These are phyloP conservation scores for Physaria fendleri DNA, from an alignment of 345 rosid species.

Conservation along the genomic window DNA sequence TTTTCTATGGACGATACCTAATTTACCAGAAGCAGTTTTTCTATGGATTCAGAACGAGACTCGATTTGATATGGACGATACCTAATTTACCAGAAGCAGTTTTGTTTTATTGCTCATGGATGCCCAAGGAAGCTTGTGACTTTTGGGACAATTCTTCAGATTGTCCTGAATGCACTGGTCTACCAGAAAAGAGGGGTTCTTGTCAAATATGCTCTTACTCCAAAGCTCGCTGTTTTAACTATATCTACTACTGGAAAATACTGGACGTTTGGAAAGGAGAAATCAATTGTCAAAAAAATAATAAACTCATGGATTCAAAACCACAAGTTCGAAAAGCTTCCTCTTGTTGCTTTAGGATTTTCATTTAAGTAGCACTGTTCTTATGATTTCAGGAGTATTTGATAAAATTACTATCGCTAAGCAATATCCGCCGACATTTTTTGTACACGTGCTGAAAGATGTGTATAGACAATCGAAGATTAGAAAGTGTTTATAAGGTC, in stretches of 20 bases:
- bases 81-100: constrained; percentile 74
- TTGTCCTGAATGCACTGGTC: constrained; percentile 60
- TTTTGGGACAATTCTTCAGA: constrained; percentile 78
- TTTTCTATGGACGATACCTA: constrained; percentile 27
- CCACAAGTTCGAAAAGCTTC: constrained; percentile 57
- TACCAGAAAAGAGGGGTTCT: constrained; percentile 79
- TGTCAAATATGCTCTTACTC: constrained; percentile 54
- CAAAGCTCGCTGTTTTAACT: constrained; percentile 54
- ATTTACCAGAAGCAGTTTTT: constrained; percentile 8
- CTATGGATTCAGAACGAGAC: constrained; percentile 59
- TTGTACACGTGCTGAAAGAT: constrained; percentile 93
- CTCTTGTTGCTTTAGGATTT: constrained; percentile 85
- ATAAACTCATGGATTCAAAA: constrained; percentile 54
- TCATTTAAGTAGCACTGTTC: constrained; percentile 72
- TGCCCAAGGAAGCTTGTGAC: constrained; percentile 68
- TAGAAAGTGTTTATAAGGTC: constrained; percentile 39
- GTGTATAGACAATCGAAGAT: constrained; percentile 54
- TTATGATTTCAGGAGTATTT: constrained; percentile 84
- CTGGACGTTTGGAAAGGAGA: constrained; percentile 70
- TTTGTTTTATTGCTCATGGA: constrained; percentile 88
- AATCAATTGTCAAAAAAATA: constrained; percentile 37
- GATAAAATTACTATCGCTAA: constrained; percentile 46
- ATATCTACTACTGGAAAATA: constrained; percentile 63
- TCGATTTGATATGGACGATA: constrained; percentile 68
- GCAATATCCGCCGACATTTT: constrained; percentile 73